Conservation (phyloP, 2,329 filamentous ascomycete species). For the Paecilomyces sp. region DNA sequence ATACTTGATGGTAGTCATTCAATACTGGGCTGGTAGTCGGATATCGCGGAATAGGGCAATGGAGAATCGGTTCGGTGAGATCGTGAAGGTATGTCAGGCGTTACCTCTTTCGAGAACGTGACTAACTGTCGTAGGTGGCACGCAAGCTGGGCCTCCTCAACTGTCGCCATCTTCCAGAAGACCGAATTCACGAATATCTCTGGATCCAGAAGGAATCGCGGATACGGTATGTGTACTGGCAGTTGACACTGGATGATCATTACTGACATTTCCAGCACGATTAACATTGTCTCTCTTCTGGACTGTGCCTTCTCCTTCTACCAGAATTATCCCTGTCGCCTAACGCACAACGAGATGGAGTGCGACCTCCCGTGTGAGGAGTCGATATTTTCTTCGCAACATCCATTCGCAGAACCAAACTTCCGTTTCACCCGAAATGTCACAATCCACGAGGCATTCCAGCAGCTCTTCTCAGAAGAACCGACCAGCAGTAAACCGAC, state of each 20-base stretch:
- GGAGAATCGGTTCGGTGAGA: slow-evolving; percentile 36
- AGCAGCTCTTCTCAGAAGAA: slow-evolving; percentile 28
- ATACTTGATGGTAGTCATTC: slow-evolving; percentile 32
- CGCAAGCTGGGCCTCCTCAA: slow-evolving; percentile 32
- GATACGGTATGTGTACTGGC: slow-evolving; percentile 29
- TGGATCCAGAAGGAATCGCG: slow-evolving; percentile 41
- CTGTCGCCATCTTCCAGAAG: slow-evolving; percentile 29
- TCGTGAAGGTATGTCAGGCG: slow-evolving; percentile 29
- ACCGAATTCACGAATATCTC: slow-evolving; percentile 28
- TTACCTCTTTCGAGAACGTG: background rate
- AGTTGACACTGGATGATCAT: background rate
- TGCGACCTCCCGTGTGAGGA: slow-evolving; percentile 39
- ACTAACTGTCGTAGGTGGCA: slow-evolving; percentile 21
- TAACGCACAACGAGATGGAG: slow-evolving; percentile 33
- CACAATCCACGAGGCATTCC: slow-evolving; percentile 32
- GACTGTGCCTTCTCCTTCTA: slow-evolving; percentile 41
- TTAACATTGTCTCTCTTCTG: slow-evolving; percentile 33
- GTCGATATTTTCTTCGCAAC: slow-evolving; percentile 29
- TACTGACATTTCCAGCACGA: slow-evolving; percentile 20
- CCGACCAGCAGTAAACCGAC: slow-evolving; percentile 4
- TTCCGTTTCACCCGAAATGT: slow-evolving; percentile 31
- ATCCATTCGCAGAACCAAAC: slow-evolving; percentile 35
- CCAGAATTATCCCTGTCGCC: slow-evolving; percentile 37
- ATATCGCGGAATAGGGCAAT: slow-evolving; percentile 33
- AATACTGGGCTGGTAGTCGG: slow-evolving; percentile 38